Conservation (phyloP, 257 asterid genomes). For the Solanum ossicruentum region DNA sequence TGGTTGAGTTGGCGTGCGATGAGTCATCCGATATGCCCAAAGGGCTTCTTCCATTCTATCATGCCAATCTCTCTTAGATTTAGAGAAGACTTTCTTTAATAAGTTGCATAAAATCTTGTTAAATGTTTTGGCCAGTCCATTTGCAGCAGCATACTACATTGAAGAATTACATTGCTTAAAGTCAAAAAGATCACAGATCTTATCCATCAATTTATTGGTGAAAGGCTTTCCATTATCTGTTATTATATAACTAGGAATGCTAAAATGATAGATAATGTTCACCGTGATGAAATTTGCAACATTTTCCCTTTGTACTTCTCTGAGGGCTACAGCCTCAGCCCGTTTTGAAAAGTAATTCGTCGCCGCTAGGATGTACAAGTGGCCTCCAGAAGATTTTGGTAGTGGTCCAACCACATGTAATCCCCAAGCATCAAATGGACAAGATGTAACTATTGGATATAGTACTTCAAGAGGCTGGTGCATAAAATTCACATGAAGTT, state of each 20-base stretch:
- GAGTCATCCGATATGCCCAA: not conserved
- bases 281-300: not conserved
- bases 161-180: not conserved
- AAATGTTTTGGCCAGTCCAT: not conserved
- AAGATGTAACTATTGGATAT: not conserved
- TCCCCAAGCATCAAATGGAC: not conserved
- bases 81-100: not conserved
- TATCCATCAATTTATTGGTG: not conserved
- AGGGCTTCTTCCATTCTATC: not conserved
- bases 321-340: not conserved
- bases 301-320: not conserved
- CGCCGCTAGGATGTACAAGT: not conserved
- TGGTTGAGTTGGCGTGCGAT: not conserved
- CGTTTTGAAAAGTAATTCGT: not conserved
- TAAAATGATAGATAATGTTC: not conserved
- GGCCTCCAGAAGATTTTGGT: not conserved
- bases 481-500: no score
- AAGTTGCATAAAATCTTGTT: not conserved
- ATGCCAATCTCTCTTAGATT: not conserved
- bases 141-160: not conserved
- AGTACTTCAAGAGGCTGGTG: not conserved
- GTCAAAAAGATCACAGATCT: not conserved
- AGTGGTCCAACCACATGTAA: not conserved
- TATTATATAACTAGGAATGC: not conserved
- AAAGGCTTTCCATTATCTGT: not conserved